These are phyloP conservation scores for Pseudogymnoascus sp. DNA, from an alignment of 2,329 filamentous ascomycete species.

Conservation along the genomic window DNA sequence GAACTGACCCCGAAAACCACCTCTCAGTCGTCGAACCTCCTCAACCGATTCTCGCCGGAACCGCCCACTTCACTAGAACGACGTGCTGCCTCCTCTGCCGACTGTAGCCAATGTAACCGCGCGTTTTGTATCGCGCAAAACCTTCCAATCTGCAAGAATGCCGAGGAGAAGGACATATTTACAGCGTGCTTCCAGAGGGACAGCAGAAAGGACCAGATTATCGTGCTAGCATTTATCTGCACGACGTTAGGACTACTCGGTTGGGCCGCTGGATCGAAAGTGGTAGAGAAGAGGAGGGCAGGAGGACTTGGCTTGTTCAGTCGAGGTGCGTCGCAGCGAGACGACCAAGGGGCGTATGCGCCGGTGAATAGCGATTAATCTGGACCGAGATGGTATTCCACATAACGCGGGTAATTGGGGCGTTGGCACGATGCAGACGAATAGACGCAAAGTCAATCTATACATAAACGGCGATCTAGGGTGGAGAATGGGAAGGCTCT, in stretches of 20 bases:
- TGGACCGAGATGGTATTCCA: background rate
- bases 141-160: conserved; percentile 54
- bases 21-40: conserved; percentile 13
- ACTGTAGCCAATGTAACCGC: conserved; percentile 54
- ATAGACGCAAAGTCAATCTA: background rate
- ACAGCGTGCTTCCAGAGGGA: conserved; percentile 60
- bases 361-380: background rate
- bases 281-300: conserved; percentile 35
- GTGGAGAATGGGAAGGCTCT: background rate
- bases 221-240: conserved; percentile 56
- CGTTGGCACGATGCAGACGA: background rate
- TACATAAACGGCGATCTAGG: background rate
- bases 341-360: background rate
- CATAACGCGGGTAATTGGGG: background rate
- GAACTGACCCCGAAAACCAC: conserved; percentile 35
- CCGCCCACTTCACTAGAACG: background rate
- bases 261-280: conserved; percentile 47
- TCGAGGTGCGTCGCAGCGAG: background rate
- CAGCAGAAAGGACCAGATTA: conserved; percentile 57
- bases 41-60: conserved; percentile 7
- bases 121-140: conserved; percentile 53
- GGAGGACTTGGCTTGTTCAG: conserved; percentile 12
- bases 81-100: background rate
- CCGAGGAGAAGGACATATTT: conserved; percentile 52
- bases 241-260: conserved; percentile 50